phyloP scores from a whole-genome alignment of 768 basidiomycete species.

The Piloderma croceum region DNA sequence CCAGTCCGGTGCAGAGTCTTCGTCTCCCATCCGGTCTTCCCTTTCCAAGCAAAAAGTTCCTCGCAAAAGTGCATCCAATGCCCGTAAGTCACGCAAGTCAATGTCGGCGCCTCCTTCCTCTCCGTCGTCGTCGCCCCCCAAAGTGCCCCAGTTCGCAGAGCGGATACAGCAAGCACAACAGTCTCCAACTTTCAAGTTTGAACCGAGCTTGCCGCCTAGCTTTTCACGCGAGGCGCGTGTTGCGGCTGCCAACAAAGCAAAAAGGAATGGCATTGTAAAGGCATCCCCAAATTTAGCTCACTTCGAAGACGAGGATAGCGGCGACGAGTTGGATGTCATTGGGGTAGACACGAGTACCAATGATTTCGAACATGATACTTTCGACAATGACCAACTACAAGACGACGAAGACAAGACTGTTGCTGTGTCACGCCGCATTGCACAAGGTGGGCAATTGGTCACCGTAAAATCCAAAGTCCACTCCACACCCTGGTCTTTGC shows the following conservation, averaged over 20 bases:
- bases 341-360: constrained; percentile 11
- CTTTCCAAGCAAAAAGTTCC: constrained; percentile 42
- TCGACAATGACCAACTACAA: constrained; percentile 1
- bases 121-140: constrained; percentile 38
- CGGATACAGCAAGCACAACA: constrained; percentile 28
- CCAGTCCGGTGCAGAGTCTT: constrained; percentile 86
- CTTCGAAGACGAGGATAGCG: constrained; percentile 23
- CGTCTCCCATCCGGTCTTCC: constrained; percentile 65
- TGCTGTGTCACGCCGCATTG: constrained; percentile 34
- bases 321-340: constrained; percentile 9
- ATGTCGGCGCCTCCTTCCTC: constrained; percentile 47
- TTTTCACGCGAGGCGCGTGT: constrained; percentile 25
- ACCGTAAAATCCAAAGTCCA: constrained; percentile 5
- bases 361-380: constrained; percentile 7
- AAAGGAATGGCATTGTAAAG: constrained; percentile 11
- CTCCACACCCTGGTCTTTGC: constrained; percentile 29
- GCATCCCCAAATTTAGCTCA: constrained; percentile 13
- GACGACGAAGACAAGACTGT: constrained; percentile 18
- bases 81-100: constrained; percentile 60
- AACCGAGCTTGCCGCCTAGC: constrained; percentile 43
- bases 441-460: constrained; percentile 25
- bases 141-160: constrained; percentile 18
- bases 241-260: constrained; percentile 11
- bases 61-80: constrained; percentile 28
- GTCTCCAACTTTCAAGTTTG: constrained; percentile 53